Percentiles rank a stretch among this genome's conserved stretches.
These are phyloP conservation scores for Aspergillus leporis DNA, from an alignment of 495 filamentous ascomycete genomes.

Conservation along the genomic window DNA sequence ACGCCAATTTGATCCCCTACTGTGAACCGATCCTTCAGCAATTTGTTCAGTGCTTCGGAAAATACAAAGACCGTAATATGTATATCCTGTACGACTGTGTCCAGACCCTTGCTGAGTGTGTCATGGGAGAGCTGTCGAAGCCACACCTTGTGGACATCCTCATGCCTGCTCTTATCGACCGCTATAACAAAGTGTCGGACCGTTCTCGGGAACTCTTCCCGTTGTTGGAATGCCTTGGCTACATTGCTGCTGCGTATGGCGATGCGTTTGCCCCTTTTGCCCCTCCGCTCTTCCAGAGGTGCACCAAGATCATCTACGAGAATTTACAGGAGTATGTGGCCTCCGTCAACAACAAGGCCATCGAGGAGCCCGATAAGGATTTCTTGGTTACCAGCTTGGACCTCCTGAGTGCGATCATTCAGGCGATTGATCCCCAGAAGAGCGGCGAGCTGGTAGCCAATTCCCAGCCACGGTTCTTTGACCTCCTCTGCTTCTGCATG, in stretches of 20 bases:
- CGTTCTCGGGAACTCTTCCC: conserved; percentile 94
- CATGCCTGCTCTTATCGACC: conserved; percentile 90
- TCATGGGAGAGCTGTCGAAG: conserved; percentile 74
- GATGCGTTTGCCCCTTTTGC: conserved; percentile 82
- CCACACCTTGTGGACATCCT: conserved; percentile 78
- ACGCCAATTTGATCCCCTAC: conserved; percentile 75
- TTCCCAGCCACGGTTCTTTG: conserved; percentile 82
- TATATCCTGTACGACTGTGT: conserved; percentile 99
- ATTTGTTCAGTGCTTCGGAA: conserved; percentile 86
- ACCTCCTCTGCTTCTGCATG: conserved; percentile 89
- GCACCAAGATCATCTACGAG: conserved; percentile 85
- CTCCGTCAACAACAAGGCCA: conserved; percentile 59
- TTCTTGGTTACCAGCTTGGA: conserved; percentile 97
- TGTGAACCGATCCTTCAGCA: conserved; percentile 88
- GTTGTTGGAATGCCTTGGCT: conserved; percentile 91
- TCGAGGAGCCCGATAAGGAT: conserved; percentile 92
- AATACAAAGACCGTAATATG: conserved; percentile 98
- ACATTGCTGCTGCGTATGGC: conserved; percentile 84
- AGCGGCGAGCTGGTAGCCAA: conserved; percentile 72
- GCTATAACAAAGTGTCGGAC: conserved; percentile 86
- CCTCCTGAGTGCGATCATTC: conserved; percentile 89
- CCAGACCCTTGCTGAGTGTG: conserved; percentile 92
- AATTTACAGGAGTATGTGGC: conserved; percentile 77
- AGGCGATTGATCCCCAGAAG: conserved; percentile 76
- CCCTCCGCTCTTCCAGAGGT: conserved; percentile 77